Percentiles rank a stretch among this genome's conserved stretches.
Evolutionary conservation across 805 yeast genomes (phyloP).

Genomic region (Suhomyces faveliae): DNA sequence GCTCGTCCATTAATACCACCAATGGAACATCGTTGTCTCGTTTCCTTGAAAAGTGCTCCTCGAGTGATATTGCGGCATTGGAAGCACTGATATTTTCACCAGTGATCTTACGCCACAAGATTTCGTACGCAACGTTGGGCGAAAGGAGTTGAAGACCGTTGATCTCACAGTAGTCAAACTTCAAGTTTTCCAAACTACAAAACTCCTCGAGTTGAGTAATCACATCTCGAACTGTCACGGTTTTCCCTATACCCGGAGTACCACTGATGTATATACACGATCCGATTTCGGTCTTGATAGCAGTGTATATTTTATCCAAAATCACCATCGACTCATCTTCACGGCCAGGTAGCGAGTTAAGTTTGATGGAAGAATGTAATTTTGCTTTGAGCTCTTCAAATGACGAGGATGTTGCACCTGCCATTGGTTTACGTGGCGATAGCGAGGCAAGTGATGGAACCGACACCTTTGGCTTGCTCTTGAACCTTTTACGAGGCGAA

Average conservation of each 20-base stretch:
- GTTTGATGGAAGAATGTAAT: slow-evolving; percentile 45
- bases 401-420: slow-evolving; percentile 14
- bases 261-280: slow-evolving; percentile 91
- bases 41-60: slow-evolving; percentile 55
- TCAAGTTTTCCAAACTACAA: slow-evolving; percentile 23
- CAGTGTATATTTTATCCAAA: slow-evolving; percentile 65
- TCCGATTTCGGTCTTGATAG: slow-evolving; percentile 70
- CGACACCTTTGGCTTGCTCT: slow-evolving; percentile 20
- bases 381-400: slow-evolving; percentile 40
- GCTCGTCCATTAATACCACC: slow-evolving; percentile 83
- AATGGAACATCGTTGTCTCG: slow-evolving; percentile 40
- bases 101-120: slow-evolving; percentile 73
- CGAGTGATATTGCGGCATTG: slow-evolving; percentile 66
- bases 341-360: slow-evolving; percentile 72
- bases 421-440: slow-evolving; percentile 13
- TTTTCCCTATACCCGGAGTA: slow-evolving; percentile 97
- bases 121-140: slow-evolving; percentile 80
- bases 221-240: slow-evolving; percentile 89
- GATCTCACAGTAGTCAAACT: slow-evolving; percentile 77
- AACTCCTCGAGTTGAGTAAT: slow-evolving; percentile 58
- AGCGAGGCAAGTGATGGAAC: slow-evolving; percentile 20
- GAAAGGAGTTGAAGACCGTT: slow-evolving; percentile 84
- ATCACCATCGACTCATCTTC: slow-evolving; percentile 77
- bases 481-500: slow-evolving; percentile 24
- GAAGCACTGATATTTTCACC: slow-evolving; percentile 56